These are phyloP conservation scores for Fraxinus greggii DNA, from an alignment of 305 asterid species.

Conservation along the genomic window DNA sequence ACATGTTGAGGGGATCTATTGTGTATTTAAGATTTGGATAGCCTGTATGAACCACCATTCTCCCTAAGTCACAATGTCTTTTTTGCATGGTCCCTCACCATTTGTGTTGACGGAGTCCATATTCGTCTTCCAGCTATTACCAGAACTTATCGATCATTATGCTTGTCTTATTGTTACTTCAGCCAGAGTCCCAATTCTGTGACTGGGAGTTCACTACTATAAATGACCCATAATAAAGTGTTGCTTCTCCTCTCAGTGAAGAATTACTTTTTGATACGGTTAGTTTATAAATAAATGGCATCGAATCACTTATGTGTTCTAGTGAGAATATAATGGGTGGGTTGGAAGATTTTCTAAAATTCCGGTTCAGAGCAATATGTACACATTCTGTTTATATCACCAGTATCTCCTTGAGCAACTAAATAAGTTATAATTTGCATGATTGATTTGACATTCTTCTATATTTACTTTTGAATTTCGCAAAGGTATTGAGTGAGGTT, in stretches of 20 bases:
- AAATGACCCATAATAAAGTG: neutral
- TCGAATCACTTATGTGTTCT: neutral
- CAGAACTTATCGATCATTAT: neutral
- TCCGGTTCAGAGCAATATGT: neutral
- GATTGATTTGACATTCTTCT: neutral
- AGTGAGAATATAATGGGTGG: neutral
- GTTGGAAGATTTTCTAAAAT: neutral
- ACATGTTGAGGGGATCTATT: neutral
- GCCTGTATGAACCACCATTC: neutral
- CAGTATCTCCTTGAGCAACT: neutral
- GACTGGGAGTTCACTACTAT: neutral
- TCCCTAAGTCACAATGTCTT: neutral
- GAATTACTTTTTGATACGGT: neutral
- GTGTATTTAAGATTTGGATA: neutral
- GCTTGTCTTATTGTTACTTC: neutral
- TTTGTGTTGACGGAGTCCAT: conserved; percentile 23
- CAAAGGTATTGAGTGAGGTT: neutral
- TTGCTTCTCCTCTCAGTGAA: neutral
- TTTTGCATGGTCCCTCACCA: neutral
- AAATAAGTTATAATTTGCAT: neutral
- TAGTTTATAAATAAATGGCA: neutral
- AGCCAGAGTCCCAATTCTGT: neutral
- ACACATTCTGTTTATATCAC: neutral
- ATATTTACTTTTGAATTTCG: neutral
- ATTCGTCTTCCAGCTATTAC: neutral